Percentiles rank a stretch among this genome's conserved stretches.
Conservation (phyloP, 495 filamentous ascomycete species). For the Neurospora cerealis region DNA sequence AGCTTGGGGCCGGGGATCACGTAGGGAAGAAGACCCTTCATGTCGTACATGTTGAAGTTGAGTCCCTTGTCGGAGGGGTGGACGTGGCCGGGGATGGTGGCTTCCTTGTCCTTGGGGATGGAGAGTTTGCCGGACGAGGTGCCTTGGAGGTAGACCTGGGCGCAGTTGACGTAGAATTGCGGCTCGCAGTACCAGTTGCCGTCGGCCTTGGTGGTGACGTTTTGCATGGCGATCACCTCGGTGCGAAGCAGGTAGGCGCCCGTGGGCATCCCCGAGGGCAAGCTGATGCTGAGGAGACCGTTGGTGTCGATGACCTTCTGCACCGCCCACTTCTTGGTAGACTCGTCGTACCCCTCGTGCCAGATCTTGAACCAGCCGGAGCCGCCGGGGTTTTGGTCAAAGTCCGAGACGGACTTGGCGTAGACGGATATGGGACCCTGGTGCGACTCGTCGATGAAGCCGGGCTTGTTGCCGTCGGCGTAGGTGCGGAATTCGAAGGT, state of each 20-base stretch:
- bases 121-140: conserved; percentile 24
- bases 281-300: conserved; percentile 48
- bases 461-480: conserved; percentile 45
- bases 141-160: conserved; percentile 53
- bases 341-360: conserved; percentile 50
- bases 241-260: conserved; percentile 61
- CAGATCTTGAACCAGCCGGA: conserved; percentile 76
- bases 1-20: conserved; percentile 46
- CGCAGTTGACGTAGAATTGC: conserved; percentile 60
- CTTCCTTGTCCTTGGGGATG: conserved; percentile 32
- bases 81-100: conserved; percentile 58
- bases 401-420: conserved; percentile 50
- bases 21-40: conserved; percentile 34
- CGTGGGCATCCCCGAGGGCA: conserved; percentile 49
- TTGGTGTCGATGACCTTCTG: conserved; percentile 53
- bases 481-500: conserved; percentile 54
- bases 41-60: conserved; percentile 51
- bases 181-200: conserved; percentile 39
- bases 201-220: conserved; percentile 28
- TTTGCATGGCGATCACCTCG: conserved; percentile 60
- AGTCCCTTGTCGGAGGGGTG: conserved; percentile 39
- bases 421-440: conserved; percentile 66
- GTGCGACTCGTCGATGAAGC: conserved; percentile 50
- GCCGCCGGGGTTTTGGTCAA: conserved; percentile 37
- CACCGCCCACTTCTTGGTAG: conserved; percentile 51